Conservation (phyloP, 2,329 filamentous ascomycete genomes). For the Alternaria solani region DNA sequence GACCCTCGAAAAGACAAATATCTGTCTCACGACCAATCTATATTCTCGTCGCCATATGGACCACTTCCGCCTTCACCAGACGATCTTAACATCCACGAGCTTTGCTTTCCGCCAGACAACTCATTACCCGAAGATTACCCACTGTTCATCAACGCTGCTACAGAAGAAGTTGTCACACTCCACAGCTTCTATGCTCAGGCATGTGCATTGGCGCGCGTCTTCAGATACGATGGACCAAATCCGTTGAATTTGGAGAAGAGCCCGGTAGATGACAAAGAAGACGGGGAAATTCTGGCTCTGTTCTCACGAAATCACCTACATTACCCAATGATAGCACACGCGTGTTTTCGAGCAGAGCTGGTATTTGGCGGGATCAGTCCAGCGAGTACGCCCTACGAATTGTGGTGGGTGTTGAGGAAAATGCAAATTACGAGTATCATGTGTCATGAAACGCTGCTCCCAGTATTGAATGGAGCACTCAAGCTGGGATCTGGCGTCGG, state of each 20-base stretch:
- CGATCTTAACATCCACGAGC: slow-evolving; percentile 42
- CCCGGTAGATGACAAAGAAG: slow-evolving; percentile 32
- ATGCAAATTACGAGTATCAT: slow-evolving; percentile 43
- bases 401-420: slow-evolving; percentile 44
- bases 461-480: slow-evolving; percentile 34
- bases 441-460: slow-evolving; percentile 39
- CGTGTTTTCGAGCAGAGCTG: slow-evolving; percentile 40
- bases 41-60: slow-evolving; percentile 40
- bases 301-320: slow-evolving; percentile 43
- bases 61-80: slow-evolving; percentile 36
- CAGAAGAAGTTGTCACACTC: slow-evolving; percentile 35
- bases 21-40: slow-evolving; percentile 19
- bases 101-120: slow-evolving; percentile 40
- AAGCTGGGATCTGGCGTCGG: slow-evolving; percentile 35
- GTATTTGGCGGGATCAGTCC: slow-evolving; percentile 46
- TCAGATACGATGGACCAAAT: slow-evolving; percentile 40
- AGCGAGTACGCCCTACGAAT: slow-evolving; percentile 39
- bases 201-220: slow-evolving; percentile 38
- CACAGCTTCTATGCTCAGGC: slow-evolving; percentile 38
- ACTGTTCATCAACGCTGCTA: slow-evolving; percentile 40
- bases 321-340: slow-evolving; percentile 42
- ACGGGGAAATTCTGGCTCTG: slow-evolving; percentile 42
- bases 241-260: slow-evolving; percentile 29
- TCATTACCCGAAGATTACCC: slow-evolving; percentile 40
- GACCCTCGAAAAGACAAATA: slow-evolving; percentile 34